A percentile compares a stretch with the other conserved stretches of the same genome.
Conservation (phyloP, 106 monocot species). For the Dioscorea dumetorum region DNA sequence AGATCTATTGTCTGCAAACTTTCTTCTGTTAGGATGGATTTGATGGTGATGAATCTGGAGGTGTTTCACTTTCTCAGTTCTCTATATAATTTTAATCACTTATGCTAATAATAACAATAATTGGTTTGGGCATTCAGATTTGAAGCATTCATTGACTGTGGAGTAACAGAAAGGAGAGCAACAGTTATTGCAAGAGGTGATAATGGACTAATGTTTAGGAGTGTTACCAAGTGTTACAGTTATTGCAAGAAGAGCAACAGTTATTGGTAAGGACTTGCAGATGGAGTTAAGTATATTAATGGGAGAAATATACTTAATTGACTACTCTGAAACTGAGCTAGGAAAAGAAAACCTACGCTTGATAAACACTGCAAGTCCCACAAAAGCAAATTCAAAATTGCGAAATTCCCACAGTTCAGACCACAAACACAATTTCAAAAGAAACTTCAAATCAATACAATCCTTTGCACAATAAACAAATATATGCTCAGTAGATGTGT, state of each 20-base stretch:
- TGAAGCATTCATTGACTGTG: slow-evolving; percentile 60
- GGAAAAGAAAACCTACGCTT: too few relatives aligned
- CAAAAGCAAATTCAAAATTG: too few relatives aligned
- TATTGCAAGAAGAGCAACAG: slow-evolving; percentile 50
- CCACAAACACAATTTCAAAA: too few relatives aligned
- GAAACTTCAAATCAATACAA: too few relatives aligned
- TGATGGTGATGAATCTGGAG: slow-evolving; percentile 84
- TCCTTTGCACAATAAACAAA: too few relatives aligned
- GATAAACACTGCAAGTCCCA: too few relatives aligned
- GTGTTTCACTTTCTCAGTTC: slow-evolving; percentile 24
- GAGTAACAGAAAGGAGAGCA: slow-evolving; percentile 94
- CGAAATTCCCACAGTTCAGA: too few relatives aligned
- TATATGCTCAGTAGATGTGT: too few relatives aligned
- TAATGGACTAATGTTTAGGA: neutral
- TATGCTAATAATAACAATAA: neutral
- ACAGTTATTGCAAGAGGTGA: slow-evolving; percentile 77
- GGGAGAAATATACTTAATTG: too few relatives aligned
- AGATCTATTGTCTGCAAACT: neutral
- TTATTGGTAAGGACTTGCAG: too few relatives aligned
- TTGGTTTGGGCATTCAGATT: slow-evolving; percentile 26
- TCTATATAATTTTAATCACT: neutral
- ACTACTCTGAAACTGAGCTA: too few relatives aligned
- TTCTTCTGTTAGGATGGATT: slow-evolving; percentile 45
- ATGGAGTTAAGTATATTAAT: too few relatives aligned
- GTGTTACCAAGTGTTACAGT: slow-evolving; percentile 9